phyloP scores from a whole-genome alignment of 2,329 filamentous ascomycete species.

The Diaporthe capsici region DNA sequence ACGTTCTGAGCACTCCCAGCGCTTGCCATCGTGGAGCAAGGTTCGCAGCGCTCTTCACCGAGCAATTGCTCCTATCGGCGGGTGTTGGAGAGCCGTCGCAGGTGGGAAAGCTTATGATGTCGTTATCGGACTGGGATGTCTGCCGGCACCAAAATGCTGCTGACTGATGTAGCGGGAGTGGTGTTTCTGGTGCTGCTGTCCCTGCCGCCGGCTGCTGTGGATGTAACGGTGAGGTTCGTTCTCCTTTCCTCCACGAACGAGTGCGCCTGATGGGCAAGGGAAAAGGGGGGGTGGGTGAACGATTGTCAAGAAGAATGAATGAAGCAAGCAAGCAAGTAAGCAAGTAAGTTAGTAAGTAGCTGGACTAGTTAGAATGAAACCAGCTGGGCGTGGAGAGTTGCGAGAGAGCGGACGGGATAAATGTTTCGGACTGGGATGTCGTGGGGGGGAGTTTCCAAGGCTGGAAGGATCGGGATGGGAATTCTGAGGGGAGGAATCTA shows the following conservation, averaged over 20 bases:
- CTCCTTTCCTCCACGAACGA: constrained; percentile 18
- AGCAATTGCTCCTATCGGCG: constrained; percentile 31
- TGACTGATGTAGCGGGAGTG: constrained; percentile 15
- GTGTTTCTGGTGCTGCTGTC: constrained; percentile 13
- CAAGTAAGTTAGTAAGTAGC: constrained; percentile 15
- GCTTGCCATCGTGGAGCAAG: constrained; percentile 51
- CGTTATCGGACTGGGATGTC: constrained; percentile 34
- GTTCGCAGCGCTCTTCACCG: constrained; percentile 33
- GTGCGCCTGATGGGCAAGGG: constrained; percentile 7
- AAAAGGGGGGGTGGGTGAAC: constrained; percentile 25
- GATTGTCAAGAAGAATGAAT: constrained; percentile 34
- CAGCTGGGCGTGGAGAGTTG: constrained; percentile 20
- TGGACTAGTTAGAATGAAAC: constrained; percentile 29
- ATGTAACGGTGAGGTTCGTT: constrained; percentile 11
- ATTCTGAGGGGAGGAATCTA: constrained; percentile 5
- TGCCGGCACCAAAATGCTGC: constrained; percentile 32
- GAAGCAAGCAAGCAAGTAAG: constrained; percentile 11
- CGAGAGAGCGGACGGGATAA: constrained; percentile 31
- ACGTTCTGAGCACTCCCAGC: constrained; percentile 52
- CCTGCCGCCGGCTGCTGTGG: constrained; percentile 27
- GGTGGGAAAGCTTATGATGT: constrained; percentile 33
- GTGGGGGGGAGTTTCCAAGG: constrained; percentile 11
- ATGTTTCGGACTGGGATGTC: constrained; percentile 41
- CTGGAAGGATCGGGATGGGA: constrained; percentile 7
- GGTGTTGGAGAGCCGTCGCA: constrained; percentile 16